These are phyloP conservation scores for Sclerotinia glacialis DNA, from an alignment of 2,329 filamentous ascomycete genomes.

Conservation along the genomic window DNA sequence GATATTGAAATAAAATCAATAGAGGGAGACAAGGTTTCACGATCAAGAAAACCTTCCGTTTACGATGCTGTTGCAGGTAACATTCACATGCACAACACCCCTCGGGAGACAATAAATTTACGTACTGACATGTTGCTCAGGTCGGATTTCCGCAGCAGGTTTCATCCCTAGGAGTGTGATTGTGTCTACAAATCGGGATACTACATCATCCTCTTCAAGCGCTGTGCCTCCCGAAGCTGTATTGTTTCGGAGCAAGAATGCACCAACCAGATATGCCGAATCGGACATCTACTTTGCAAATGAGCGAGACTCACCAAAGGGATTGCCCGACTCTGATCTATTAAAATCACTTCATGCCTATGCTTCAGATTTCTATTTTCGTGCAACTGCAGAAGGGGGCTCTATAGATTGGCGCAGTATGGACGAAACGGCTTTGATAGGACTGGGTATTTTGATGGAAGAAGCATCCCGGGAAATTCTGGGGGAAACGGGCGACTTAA, in stretches of 20 bases:
- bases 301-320: constrained; percentile 51
- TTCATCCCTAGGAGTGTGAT: constrained; percentile 41
- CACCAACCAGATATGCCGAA: constrained; percentile 66
- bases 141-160: constrained; percentile 45
- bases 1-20: constrained; percentile 23
- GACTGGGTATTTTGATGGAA: constrained; percentile 72
- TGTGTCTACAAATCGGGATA: constrained; percentile 35
- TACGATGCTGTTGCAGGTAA: constrained; percentile 73
- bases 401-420: constrained; percentile 55
- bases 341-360: constrained; percentile 68
- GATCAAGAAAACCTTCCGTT: constrained; percentile 50
- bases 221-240: constrained; percentile 65
- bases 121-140: constrained; percentile 30
- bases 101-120: constrained; percentile 12
- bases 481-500: constrained; percentile 64
- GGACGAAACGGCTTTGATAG: constrained; percentile 75
- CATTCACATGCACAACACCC: not conserved
- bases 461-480: constrained; percentile 62
- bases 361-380: constrained; percentile 62
- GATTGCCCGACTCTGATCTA: constrained; percentile 66
- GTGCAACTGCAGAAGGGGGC: constrained; percentile 32
- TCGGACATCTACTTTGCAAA: constrained; percentile 69
- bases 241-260: constrained; percentile 62
- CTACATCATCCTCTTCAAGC: constrained; percentile 35
- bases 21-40: constrained; percentile 23